Evolutionary conservation across 2,329 filamentous ascomycete genomes (phyloP).

Genomic region (Lachnellula arida): DNA sequence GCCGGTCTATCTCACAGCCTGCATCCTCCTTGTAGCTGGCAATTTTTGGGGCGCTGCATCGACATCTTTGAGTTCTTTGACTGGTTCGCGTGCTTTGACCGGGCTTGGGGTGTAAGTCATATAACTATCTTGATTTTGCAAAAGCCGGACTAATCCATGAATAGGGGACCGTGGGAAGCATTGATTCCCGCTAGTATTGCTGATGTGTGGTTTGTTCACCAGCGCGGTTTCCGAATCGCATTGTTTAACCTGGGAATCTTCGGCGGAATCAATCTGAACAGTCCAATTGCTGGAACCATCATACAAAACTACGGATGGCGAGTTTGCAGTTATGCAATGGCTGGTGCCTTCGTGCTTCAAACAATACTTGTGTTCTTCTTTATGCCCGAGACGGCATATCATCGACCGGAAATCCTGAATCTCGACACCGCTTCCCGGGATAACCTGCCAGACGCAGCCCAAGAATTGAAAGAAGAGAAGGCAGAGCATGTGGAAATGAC

Average conservation of each 20-base stretch:
- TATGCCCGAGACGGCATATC: background rate
- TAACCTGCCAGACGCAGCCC: too few relatives aligned
- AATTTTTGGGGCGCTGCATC: conserved; percentile 33
- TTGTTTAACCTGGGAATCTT: conserved; percentile 40
- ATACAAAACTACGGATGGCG: too few relatives aligned
- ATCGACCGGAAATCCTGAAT: background rate
- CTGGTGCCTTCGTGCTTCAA: background rate
- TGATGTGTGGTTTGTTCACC: conserved; percentile 42
- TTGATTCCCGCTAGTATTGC: conserved; percentile 34
- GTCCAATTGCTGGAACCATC: conserved; percentile 29
- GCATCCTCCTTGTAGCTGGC: conserved; percentile 30
- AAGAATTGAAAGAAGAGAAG: too few relatives aligned
- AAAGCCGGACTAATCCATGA: too few relatives aligned
- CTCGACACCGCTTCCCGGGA: background rate
- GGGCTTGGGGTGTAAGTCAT: too few relatives aligned
- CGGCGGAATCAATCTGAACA: conserved; percentile 39
- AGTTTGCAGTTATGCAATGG: conserved; percentile 14
- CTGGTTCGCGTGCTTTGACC: conserved; percentile 25
- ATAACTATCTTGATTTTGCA: too few relatives aligned
- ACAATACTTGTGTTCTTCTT: background rate
- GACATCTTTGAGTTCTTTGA: conserved; percentile 23
- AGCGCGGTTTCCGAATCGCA: conserved; percentile 37
- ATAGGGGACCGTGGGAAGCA: conserved; percentile 12
- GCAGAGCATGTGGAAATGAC: too few relatives aligned
- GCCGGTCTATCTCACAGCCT: conserved; percentile 31